Conservation (phyloP, 2,329 filamentous ascomycete genomes). For the Colletotrichum sp. region DNA sequence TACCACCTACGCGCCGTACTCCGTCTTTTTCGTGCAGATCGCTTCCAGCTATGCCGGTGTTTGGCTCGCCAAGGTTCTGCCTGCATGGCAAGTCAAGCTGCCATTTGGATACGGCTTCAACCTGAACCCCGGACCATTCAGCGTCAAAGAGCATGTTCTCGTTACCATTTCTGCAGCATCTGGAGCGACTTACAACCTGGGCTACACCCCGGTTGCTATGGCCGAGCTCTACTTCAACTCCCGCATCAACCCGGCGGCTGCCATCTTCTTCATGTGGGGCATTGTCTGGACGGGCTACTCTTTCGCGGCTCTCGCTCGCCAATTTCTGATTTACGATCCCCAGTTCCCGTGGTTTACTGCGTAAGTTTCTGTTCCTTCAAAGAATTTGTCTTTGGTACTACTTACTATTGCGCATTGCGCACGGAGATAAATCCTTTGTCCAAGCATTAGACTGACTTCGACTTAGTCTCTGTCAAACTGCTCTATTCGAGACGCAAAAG, state of each 20-base stretch:
- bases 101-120: slow-evolving; percentile 55
- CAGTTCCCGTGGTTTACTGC: slow-evolving; percentile 35
- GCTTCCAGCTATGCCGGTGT: slow-evolving; percentile 59
- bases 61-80: slow-evolving; percentile 56
- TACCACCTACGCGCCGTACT: slow-evolving; percentile 35
- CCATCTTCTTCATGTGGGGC: slow-evolving; percentile 64
- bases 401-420: background rate
- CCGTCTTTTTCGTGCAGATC: slow-evolving; percentile 51
- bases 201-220: slow-evolving; percentile 32
- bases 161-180: slow-evolving; percentile 54
- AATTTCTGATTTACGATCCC: slow-evolving; percentile 63
- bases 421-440: background rate
- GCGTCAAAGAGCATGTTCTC: slow-evolving; percentile 54
- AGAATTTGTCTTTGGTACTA: background rate
- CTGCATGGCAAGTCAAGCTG: slow-evolving; percentile 48
- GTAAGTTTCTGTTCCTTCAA: background rate
- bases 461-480: slow-evolving; percentile 53
- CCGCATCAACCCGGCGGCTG: slow-evolving; percentile 55
- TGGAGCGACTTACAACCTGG: slow-evolving; percentile 54
- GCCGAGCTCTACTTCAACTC: slow-evolving; percentile 62
- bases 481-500: slow-evolving; percentile 62
- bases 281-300: slow-evolving; percentile 63
- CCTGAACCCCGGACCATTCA: slow-evolving; percentile 48
- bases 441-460: background rate
- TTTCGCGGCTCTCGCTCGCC: slow-evolving; percentile 61